Percentiles rank a stretch among this genome's conserved stretches.
These are phyloP conservation scores for Neocatenulostroma microsporum DNA, from an alignment of 2,329 filamentous ascomycete species.

Conservation along the genomic window DNA sequence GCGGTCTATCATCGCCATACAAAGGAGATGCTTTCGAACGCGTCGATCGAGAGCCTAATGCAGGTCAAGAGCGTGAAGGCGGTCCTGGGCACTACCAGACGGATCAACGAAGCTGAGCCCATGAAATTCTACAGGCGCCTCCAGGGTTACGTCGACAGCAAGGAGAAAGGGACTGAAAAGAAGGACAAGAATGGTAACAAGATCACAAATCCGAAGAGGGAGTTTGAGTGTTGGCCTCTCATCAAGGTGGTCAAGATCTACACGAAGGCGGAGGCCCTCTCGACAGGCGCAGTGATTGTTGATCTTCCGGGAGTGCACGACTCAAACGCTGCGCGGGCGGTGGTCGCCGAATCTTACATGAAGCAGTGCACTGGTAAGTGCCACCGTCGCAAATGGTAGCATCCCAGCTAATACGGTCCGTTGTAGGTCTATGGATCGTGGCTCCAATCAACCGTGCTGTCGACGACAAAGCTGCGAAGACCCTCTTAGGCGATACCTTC, in stretches of 20 bases:
- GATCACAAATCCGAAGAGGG: constrained; percentile 24
- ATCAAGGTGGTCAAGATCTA: constrained; percentile 49
- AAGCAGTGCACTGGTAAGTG: constrained; percentile 53
- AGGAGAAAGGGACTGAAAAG: constrained; percentile 38
- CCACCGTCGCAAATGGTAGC: no score
- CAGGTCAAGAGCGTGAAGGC: constrained; percentile 31
- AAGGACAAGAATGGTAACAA: constrained; percentile 26
- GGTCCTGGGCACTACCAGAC: constrained; percentile 42
- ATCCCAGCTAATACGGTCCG: no score
- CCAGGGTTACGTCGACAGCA: constrained; percentile 49
- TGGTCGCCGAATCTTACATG: constrained; percentile 52
- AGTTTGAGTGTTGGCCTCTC: constrained; percentile 43
- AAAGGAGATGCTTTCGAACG: constrained; percentile 33
- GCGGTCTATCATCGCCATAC: constrained; percentile 41
- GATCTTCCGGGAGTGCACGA: constrained; percentile 55
- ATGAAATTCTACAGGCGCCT: constrained; percentile 40
- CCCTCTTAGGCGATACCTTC: constrained; percentile 50
- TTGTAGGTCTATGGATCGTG: constrained; percentile 56
- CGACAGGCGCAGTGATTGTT: constrained; percentile 49
- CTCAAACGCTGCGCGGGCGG: constrained; percentile 51
- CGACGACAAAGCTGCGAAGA: constrained; percentile 52
- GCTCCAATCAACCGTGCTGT: constrained; percentile 54
- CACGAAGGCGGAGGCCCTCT: constrained; percentile 43
- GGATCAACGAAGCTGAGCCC: constrained; percentile 33
- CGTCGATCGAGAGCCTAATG: constrained; percentile 37